Conservation (phyloP, 2,329 filamentous ascomycete genomes). For the Trichophyton rubrum region DNA sequence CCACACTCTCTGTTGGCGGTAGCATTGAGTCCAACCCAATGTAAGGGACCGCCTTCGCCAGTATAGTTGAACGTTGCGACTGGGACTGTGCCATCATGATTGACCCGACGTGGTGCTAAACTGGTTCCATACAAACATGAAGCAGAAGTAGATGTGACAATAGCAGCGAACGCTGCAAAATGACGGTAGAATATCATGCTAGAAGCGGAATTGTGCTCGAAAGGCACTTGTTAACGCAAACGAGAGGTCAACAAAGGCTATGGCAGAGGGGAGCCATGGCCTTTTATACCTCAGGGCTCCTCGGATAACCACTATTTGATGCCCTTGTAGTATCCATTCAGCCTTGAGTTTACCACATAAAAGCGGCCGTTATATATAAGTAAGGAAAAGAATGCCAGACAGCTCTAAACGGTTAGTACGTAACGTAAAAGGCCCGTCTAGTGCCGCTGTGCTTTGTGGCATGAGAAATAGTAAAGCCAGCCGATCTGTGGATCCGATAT, state of each 20-base stretch:
- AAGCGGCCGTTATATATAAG: not conserved
- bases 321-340: not conserved
- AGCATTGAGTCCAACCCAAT: not conserved
- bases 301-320: not conserved
- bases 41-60: not conserved
- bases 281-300: not conserved
- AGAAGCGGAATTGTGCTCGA: not conserved
- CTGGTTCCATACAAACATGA: not conserved
- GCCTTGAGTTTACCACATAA: not conserved
- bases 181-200: not conserved
- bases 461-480: not conserved
- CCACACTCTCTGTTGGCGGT: not conserved
- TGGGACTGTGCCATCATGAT: not conserved
- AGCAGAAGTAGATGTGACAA: not conserved
- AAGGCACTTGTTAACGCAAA: not conserved
- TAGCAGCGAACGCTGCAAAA: not conserved
- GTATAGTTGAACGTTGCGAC: slow-evolving; percentile 1
- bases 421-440: not conserved
- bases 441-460: not conserved
- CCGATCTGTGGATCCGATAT: not conserved
- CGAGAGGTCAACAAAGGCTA: not conserved
- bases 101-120: not conserved
- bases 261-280: not conserved
- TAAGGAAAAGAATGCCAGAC: not conserved
- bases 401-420: not conserved